Evolutionary conservation across 169 alveolate genomes (phyloP).

Genomic region (Cryptosporidium muris): DNA sequence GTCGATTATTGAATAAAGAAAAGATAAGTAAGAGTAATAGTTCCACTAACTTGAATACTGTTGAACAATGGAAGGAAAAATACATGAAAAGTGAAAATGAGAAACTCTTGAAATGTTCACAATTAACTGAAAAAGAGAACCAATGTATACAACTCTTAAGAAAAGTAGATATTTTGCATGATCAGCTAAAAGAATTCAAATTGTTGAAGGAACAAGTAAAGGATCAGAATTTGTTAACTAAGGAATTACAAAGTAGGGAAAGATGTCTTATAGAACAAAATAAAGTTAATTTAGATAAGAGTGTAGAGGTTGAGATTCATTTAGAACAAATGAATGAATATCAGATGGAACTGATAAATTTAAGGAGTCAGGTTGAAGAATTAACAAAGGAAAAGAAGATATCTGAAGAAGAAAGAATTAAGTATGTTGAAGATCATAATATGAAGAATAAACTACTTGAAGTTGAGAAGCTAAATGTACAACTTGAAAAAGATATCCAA

Average conservation of each 20-base stretch:
- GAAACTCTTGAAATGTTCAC: slow-evolving; percentile 13
- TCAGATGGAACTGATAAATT: slow-evolving; percentile 18
- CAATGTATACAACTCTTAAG: slow-evolving; percentile 25
- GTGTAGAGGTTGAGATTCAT: too few species aligned
- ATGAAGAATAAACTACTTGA: too few species aligned
- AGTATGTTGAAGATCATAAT: too few species aligned
- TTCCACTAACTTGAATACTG: slow-evolving; percentile 3
- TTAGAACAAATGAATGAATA: slow-evolving; percentile 1
- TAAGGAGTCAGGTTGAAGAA: slow-evolving; percentile 1
- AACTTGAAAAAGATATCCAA: too few species aligned
- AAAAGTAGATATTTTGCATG: slow-evolving; percentile 17
- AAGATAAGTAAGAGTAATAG: slow-evolving; percentile 29
- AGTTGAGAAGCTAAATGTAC: too few species aligned
- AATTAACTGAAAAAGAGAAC: slow-evolving; percentile 41
- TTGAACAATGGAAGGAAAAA: slow-evolving; percentile 58
- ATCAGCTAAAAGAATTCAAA: slow-evolving; percentile 25
- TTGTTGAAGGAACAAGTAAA: slow-evolving; percentile 3
- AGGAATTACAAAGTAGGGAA: slow-evolving; percentile 1
- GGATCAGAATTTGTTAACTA: background rate
- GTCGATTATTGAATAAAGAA: slow-evolving; percentile 44
- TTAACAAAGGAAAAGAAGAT: background rate
- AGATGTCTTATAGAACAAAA: slow-evolving; percentile 7
- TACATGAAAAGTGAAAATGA: slow-evolving; percentile 44
- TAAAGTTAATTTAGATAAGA: slow-evolving; percentile 3
- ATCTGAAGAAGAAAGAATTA: background rate